A percentile compares a stretch with the other conserved stretches of the same genome.
phyloP scores from a whole-genome alignment of 768 basidiomycete genomes.

The Xerocomellus intermedius region DNA sequence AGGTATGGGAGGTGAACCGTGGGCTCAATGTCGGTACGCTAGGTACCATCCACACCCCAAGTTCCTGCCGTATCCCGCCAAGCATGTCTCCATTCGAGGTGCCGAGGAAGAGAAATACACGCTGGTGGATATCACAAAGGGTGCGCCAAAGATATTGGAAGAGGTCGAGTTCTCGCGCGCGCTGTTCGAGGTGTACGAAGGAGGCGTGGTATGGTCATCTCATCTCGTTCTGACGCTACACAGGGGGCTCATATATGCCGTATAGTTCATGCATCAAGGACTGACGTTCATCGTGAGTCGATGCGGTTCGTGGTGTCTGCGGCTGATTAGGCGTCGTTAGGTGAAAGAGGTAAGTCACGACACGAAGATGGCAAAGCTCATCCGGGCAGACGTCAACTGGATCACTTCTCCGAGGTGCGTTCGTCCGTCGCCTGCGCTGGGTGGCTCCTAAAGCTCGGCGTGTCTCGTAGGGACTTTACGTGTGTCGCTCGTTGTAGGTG shows the following conservation, averaged over 20 bases:
- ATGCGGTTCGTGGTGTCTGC: background rate
- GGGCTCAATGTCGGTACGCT: background rate
- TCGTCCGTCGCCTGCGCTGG: background rate
- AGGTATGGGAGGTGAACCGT: background rate
- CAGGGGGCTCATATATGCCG: constrained; percentile 1
- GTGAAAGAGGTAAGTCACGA: constrained; percentile 83
- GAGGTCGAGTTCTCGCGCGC: constrained; percentile 83
- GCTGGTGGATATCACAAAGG: constrained; percentile 60
- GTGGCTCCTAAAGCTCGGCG: background rate
- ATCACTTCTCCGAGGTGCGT: constrained; percentile 67
- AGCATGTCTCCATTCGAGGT: constrained; percentile 72
- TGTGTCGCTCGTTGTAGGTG: constrained; percentile 32
- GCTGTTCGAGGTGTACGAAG: constrained; percentile 87
- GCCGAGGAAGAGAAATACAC: constrained; percentile 76
- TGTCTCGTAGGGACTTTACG: constrained; percentile 65
- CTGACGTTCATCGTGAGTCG: constrained; percentile 66
- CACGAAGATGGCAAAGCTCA: constrained; percentile 63
- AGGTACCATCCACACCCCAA: constrained; percentile 86
- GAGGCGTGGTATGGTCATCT: constrained; percentile 62
- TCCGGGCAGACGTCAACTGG: constrained; percentile 81
- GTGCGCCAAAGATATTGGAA: constrained; percentile 54
- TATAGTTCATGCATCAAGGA: constrained; percentile 86
- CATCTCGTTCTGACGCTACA: background rate
- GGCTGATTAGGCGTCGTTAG: constrained; percentile 35
- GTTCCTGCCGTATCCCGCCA: constrained; percentile 74